Evolutionary conservation across 2,329 filamentous ascomycete species (phyloP).

Genomic region (Aquanectria penicillioides): DNA sequence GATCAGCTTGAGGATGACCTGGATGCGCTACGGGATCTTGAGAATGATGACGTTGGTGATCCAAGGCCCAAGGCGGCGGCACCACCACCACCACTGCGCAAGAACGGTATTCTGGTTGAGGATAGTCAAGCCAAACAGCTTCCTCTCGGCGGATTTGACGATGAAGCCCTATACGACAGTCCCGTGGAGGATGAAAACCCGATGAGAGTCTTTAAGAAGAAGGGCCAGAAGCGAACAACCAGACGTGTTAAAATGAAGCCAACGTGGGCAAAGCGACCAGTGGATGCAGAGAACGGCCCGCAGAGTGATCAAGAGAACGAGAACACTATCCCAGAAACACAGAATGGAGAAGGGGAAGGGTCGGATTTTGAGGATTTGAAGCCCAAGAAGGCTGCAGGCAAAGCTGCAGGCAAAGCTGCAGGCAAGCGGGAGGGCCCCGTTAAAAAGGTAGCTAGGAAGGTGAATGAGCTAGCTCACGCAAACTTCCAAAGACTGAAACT

Average conservation of each 20-base stretch:
- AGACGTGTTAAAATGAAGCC: conserved; percentile 72
- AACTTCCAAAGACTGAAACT: conserved; percentile 76
- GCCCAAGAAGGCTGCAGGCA: conserved; percentile 26
- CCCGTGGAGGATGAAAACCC: conserved; percentile 63
- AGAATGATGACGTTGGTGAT: conserved; percentile 55
- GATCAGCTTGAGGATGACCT: conserved; percentile 77
- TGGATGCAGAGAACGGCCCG: conserved; percentile 41
- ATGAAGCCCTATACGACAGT: conserved; percentile 68
- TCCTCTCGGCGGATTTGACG: conserved; percentile 70
- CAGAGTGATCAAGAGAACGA: conserved; percentile 50
- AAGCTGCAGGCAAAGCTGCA: conserved; percentile 49
- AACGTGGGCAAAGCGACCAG: conserved; percentile 58
- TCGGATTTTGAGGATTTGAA: conserved; percentile 36
- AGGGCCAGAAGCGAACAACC: conserved; percentile 83
- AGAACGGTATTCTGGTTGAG: conserved; percentile 52
- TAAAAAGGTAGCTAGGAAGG: conserved; percentile 66
- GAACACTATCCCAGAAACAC: conserved; percentile 46
- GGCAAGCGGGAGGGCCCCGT: conserved; percentile 54
- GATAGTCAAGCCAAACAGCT: conserved; percentile 55
- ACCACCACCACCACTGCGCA: conserved; percentile 34
- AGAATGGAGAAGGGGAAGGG: conserved; percentile 25
- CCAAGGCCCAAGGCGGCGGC: conserved; percentile 35
- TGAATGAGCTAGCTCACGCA: conserved; percentile 71
- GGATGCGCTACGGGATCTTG: conserved; percentile 77
- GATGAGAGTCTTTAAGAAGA: conserved; percentile 79